Evolutionary conservation across 2,329 filamentous ascomycete species (phyloP), one percentile per base, ranked within the genome.

Genomic region (Calonectria hawksworthii): DNA sequence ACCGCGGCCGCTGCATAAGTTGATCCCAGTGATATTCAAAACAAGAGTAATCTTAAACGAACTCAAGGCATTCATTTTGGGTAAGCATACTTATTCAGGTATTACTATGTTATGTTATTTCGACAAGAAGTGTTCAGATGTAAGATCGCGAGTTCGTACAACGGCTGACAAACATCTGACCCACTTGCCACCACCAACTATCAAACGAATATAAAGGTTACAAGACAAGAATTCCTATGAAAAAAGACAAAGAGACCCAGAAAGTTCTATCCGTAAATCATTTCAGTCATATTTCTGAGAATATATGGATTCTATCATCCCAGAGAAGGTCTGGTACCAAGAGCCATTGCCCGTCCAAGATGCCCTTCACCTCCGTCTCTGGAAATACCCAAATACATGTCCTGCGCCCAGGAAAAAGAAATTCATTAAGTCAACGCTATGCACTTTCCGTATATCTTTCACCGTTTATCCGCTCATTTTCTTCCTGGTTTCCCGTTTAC

Each of bases 361-460:
- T 66, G 30, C 47, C 67, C 67, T 41, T 70, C 51, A 51, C 52
- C 68, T 66, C 28, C 30, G 41, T 52, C 26, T 74, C 67, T 70
- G 44, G 44, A 50, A 61, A 73, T 73, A 64, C 65, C 67, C 34
- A 65, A 65, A 61, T 65, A 69, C 56, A 69, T 56, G 50, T 74
- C 38, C 41, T 74, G 41, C 61, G 56, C 71, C 71, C 26, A 52
- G 47, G 23, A 41, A 38, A 52, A 61, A 68, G 30, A 30, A 65
- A 63, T 68, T 59, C 64, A 54, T 64, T 61, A 74, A 74, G 61
- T 47, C 50, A 70, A 70, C 67, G 72, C 72, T 73, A 73, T 73
- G 71, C 71, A 74, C 72, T 66, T 66, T 54, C 54, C 61, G 65
- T 66, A n/a, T 54, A n/a, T 54, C 38, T 54, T 56, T 66, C 61